Conservation (phyloP, 2,329 filamentous ascomycete species). For the Diaporthe ilicicola region DNA sequence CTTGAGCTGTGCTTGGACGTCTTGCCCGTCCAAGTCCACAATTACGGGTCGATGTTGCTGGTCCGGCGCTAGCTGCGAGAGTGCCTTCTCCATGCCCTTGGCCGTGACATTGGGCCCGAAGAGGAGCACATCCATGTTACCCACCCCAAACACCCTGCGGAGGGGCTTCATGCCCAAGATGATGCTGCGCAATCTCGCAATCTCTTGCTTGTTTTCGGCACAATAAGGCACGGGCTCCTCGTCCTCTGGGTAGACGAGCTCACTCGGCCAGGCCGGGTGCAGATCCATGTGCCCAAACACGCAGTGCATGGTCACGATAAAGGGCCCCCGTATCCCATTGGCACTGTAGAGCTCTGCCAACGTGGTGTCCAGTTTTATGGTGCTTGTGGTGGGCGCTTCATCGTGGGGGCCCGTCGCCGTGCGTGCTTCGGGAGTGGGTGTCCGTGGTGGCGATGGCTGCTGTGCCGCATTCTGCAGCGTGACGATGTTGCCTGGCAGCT, state of each 20-base stretch:
- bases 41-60: slow-evolving; percentile 35
- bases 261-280: slow-evolving; percentile 36
- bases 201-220: slow-evolving; percentile 31
- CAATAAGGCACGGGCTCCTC: slow-evolving; percentile 38
- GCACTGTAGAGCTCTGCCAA: slow-evolving; percentile 36
- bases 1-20: slow-evolving; percentile 26
- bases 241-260: slow-evolving; percentile 37
- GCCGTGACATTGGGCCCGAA: slow-evolving; percentile 36
- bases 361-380: slow-evolving; percentile 36
- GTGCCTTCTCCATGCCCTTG: slow-evolving; percentile 33
- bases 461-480: slow-evolving; percentile 21
- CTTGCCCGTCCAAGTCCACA: slow-evolving; percentile 32
- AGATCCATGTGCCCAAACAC: slow-evolving; percentile 38
- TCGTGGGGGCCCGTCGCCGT: neutral
- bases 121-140: slow-evolving; percentile 37
- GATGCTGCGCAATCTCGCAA: slow-evolving; percentile 34
- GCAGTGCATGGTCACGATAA: slow-evolving; percentile 39
- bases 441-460: neutral
- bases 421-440: neutral
- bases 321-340: slow-evolving; percentile 36
- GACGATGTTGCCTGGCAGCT: neutral
- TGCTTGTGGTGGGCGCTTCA: neutral
- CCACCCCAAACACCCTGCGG: slow-evolving; percentile 37
- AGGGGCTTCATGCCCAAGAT: slow-evolving; percentile 39
- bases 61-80: slow-evolving; percentile 35